Base-by-base conservation (phyloP, 139 green algal species). In the Chlamydomonas incerta region DNA sequence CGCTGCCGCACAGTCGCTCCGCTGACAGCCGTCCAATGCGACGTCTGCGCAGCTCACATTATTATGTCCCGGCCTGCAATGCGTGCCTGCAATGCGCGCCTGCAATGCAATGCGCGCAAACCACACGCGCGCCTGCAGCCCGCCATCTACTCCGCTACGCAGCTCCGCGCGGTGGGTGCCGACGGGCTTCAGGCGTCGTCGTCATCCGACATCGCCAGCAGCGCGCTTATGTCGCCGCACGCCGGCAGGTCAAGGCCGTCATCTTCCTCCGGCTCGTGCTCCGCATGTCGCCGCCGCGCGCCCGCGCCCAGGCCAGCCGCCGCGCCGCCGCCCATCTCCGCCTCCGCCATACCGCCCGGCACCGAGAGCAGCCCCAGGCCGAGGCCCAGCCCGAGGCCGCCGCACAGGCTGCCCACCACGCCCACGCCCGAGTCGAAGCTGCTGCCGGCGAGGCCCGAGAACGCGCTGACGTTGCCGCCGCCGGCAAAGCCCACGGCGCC, bases 141-240 rank as follows among this genome's bases (percentile, higher is more conserved):
- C n/a, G n/a, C n/a, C n/a, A n/a, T n/a, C n/a, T n/a, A n/a, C n/a
- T n/a, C n/a, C n/a, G n/a, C n/a, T n/a, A n/a, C n/a, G n/a, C n/a
- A n/a, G n/a, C n/a, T n/a, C n/a, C n/a, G n/a, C n/a, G n/a, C n/a
- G n/a, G n/a, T n/a, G n/a, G n/a, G n/a, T n/a, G n/a, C n/a, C n/a
- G n/a, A n/a, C n/a, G n/a, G n/a, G 55, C 65, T 34, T 83, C 62
- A 83, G 35, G 41, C 77, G 17, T 86, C 85, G 72, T 87, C 87
- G 35, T 90, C 87, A 20, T 90, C 87, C 21, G 80, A 87, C 87
- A 90, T 90, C 3, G 57, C 81, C 1, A 90, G 81, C 17, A 84
- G n/a, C 17, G 73, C 47, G 0, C 73, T 82, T 33, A 90, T 90
- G 68, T 90, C 87, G 21, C 87, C 87, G 46, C 87, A 90, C 1